Conservation (phyloP, 2,329 filamentous ascomycete species). For the Fusarium pseudograminearum region DNA sequence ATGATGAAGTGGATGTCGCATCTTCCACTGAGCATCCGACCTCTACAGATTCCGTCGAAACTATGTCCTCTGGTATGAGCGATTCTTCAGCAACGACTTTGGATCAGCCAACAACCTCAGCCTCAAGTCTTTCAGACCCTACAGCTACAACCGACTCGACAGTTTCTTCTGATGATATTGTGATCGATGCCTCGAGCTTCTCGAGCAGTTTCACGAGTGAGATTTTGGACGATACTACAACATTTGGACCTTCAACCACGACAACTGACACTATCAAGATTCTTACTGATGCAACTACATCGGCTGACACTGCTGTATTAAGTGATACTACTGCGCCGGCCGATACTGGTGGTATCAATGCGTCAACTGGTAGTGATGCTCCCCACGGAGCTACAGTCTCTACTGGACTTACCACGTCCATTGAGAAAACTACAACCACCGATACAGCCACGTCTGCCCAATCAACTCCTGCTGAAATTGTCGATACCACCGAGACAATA, state of each 20-base stretch:
- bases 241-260: background rate
- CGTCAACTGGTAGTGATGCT: background rate
- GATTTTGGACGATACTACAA: background rate
- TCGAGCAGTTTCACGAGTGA: background rate
- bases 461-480: background rate
- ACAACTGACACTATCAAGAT: background rate
- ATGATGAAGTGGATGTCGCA: background rate
- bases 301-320: background rate
- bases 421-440: background rate
- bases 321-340: background rate
- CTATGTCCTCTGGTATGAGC: background rate
- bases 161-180: background rate
- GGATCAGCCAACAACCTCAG: background rate
- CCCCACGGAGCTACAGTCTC: background rate
- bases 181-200: background rate
- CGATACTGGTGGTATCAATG: background rate
- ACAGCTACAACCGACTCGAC: background rate
- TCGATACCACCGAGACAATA: background rate
- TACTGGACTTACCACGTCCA: background rate
- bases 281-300: background rate
- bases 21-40: background rate
- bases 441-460: background rate
- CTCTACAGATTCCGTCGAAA: background rate
- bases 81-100: background rate
- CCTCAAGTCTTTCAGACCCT: background rate